A percentile compares a stretch with the other conserved stretches of the same genome.
Evolutionary conservation across 352 stramenopile species (phyloP).

Genomic region (Pythium aphanidermatum): DNA sequence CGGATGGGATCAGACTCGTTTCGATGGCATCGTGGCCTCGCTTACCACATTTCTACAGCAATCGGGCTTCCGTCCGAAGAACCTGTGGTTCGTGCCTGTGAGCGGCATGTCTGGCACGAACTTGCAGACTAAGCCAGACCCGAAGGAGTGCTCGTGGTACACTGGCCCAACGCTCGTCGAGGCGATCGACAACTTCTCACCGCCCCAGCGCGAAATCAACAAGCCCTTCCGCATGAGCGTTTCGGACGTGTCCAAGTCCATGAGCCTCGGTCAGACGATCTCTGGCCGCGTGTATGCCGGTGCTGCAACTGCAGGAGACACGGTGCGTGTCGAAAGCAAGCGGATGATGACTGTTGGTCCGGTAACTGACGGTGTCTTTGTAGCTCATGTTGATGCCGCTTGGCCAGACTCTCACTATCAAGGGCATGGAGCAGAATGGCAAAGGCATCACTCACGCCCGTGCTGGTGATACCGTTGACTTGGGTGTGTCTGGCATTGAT

Average conservation of each 20-base stretch:
- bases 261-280: slow-evolving; percentile 73
- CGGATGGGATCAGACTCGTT: slow-evolving; percentile 73
- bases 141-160: slow-evolving; percentile 66
- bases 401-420: slow-evolving; percentile 28
- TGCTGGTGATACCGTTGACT: slow-evolving; percentile 72
- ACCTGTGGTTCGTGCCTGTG: slow-evolving; percentile 83
- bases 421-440: slow-evolving; percentile 77
- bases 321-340: slow-evolving; percentile 27
- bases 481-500: slow-evolving; percentile 75
- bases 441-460: slow-evolving; percentile 50
- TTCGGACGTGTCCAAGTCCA: slow-evolving; percentile 82
- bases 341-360: neutral
- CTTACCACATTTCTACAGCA: slow-evolving; percentile 70
- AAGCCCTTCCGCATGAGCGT: slow-evolving; percentile 85
- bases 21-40: slow-evolving; percentile 69
- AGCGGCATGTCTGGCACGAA: slow-evolving; percentile 86
- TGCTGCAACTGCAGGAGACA: slow-evolving; percentile 56
- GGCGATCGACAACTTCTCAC: slow-evolving; percentile 71
- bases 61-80: slow-evolving; percentile 72
- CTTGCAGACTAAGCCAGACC: slow-evolving; percentile 49
- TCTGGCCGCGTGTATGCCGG: slow-evolving; percentile 84
- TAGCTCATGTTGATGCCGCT: slow-evolving; percentile 30
- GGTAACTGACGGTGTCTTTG: slow-evolving; percentile 1
- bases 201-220: slow-evolving; percentile 67
- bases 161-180: slow-evolving; percentile 70